A percentile compares a stretch with the other conserved stretches of the same genome.
Conservation (phyloP, 2,329 filamentous ascomycete species). For the Alternaria conjuncta region DNA sequence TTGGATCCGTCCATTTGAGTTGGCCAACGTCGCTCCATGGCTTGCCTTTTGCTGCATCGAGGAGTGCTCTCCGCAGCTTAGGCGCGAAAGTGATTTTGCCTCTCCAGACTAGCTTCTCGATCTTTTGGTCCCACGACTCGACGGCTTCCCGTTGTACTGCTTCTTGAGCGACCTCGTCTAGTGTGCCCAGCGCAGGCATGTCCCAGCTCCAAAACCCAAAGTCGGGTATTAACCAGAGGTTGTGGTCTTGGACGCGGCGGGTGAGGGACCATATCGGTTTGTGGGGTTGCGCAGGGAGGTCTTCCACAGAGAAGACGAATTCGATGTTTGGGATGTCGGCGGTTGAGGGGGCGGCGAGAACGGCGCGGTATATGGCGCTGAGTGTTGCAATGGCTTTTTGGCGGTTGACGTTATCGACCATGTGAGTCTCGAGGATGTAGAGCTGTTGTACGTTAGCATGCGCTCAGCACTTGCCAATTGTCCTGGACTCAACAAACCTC, state of each 20-base stretch:
- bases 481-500: constrained; percentile 28
- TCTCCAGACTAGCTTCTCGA: constrained; percentile 43
- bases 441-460: constrained; percentile 26
- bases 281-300: constrained; percentile 38
- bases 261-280: constrained; percentile 43
- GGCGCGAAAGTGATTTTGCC: constrained; percentile 42
- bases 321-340: constrained; percentile 41
- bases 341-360: constrained; percentile 29
- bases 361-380: constrained; percentile 38
- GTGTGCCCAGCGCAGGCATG: constrained; percentile 39
- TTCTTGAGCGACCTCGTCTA: constrained; percentile 37
- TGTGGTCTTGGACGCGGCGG: constrained; percentile 38
- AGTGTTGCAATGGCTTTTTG: constrained; percentile 41
- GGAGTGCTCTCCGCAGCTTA: constrained; percentile 36
- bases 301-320: constrained; percentile 43
- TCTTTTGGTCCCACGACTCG: constrained; percentile 41
- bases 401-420: constrained; percentile 46
- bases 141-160: constrained; percentile 34
- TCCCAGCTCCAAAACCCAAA: constrained; percentile 47
- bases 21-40: constrained; percentile 43
- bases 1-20: constrained; percentile 35
- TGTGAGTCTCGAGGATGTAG: constrained; percentile 38
- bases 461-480: not conserved
- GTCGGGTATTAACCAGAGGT: constrained; percentile 45
- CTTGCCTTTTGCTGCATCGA: constrained; percentile 39